Base-by-base conservation (phyloP, 177 flowering plant species). In the Vitis hybrid region DNA sequence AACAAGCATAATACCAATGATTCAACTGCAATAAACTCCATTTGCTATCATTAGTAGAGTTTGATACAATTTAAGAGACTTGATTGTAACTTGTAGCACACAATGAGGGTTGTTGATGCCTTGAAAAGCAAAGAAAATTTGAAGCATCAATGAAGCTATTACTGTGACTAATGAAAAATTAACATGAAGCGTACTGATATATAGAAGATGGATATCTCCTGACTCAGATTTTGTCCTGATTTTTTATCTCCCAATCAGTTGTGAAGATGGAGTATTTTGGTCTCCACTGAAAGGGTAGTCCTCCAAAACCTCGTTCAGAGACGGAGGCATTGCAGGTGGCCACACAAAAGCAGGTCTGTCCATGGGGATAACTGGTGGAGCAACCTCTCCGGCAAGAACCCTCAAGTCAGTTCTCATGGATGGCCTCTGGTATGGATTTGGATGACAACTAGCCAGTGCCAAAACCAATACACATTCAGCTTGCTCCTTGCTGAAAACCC, bases 361-460 rank as follows among this genome's bases (percentile, higher is more conserved):
- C 0, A 11, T 12, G 0, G 92, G 87, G n/a, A 84, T 64, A 4
- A 16, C 12, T 2, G 85, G 86, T 4, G 83, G 81, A 15, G 64
- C 54, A 2, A 75, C 77, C 72, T 84, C 86, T 8, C 87, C 87
- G 2, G 65, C 68, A 4, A 86, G 80, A 32, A 88, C 80, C 67
- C 79, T 83, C 75, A 85, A 21, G 21, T 69, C 84, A 18, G 56
- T 71, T 32, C 70, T 81, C 80, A 84, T 88, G 64, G 82, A 66
- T 0, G 94, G 92, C 73, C 94, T 82, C 24, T 72, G 16, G 60
- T 75, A 16, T 4, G 91, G 91, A 50, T 87, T 83, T 3, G 94
- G 94, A 68, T 90, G 87, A 55, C 92, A 88, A 63, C 94, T 84
- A 13, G 88, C 85, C 70, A 89, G 71, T 7, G 88, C 91, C 68